Base-by-base conservation (phyloP, 202 grass and related monocot species). In the Carex sylvatica region DNA sequence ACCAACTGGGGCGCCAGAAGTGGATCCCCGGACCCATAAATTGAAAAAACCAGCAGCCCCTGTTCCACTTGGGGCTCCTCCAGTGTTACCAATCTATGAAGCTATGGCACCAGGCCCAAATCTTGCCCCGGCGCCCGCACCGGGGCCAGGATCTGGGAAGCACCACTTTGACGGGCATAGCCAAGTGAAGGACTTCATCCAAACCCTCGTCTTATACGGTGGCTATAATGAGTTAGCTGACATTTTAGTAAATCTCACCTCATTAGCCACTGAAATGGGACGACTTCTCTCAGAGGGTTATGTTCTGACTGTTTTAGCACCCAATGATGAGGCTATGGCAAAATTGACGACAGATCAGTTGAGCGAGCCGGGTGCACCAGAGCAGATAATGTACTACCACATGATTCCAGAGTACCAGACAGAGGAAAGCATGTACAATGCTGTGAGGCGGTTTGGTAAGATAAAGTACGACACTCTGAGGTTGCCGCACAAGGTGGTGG, bases 371-470 rank as follows among this genome's bases (percentile, higher is more conserved):
- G 94, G 94, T 0, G 93, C 94, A 18, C 94, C 94, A n/a, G 94
- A 97, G 90, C 91, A 92, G 83, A 97, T 97, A 60, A 84, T 97
- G 20, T 97, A 97, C 85, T 97, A 91, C 94, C 94, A 94, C 87
- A 91, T 97, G 86, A 87, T 97, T 76, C 94, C 94, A 0, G 94
- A 94, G 90, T 97, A 97, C 85, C 94, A 97, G 82, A 97, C 94
- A 0, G 94, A 97, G 86, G 94, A 97, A 88, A 94, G 92, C 90
- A 97, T 97, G 92, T 97, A 97, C 92, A 97, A 97, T 87, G 94
- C 94, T 33, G 94, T 97, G 28, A 67, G 94, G 4, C 59, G 94
- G 1, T 97, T 97, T 83, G 94, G 94, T 19, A 97, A 92, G 87
- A 86, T 97, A 44, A 79, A 92, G 2, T 97, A 94, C 85, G 94